Evolutionary conservation across 2,329 filamentous ascomycete genomes (phyloP).

Genomic region (Nemania abortiva): DNA sequence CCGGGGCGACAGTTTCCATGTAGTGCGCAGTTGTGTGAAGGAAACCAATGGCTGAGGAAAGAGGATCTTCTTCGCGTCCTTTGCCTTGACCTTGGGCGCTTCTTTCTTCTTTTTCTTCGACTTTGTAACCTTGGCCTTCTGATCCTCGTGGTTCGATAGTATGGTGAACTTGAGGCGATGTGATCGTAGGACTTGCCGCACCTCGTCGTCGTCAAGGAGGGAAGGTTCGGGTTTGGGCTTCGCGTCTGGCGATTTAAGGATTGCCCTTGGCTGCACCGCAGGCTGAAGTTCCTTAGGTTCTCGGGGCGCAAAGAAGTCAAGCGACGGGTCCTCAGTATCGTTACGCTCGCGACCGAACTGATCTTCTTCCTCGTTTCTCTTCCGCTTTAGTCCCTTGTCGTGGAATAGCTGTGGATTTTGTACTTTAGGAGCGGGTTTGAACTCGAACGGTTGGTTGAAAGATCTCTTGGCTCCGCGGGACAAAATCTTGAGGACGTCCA

Average conservation of each 20-base stretch:
- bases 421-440: constrained; percentile 56
- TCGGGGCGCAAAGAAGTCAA: constrained; percentile 71
- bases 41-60: constrained; percentile 83
- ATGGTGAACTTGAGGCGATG: constrained; percentile 89
- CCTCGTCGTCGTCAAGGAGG: constrained; percentile 75
- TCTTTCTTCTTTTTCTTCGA: constrained; percentile 68
- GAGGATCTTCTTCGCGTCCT: constrained; percentile 70
- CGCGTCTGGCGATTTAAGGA: constrained; percentile 33
- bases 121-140: constrained; percentile 68
- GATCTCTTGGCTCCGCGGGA: constrained; percentile 75
- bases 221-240: constrained; percentile 46
- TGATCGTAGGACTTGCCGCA: constrained; percentile 78
- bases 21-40: constrained; percentile 77
- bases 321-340: constrained; percentile 54
- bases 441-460: constrained; percentile 52
- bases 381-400: constrained; percentile 71
- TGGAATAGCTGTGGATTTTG: constrained; percentile 76
- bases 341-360: constrained; percentile 47
- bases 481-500: constrained; percentile 81
- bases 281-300: constrained; percentile 51
- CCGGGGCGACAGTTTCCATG: constrained; percentile 79
- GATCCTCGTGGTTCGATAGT: constrained; percentile 66
- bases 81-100: constrained; percentile 58
- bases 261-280: constrained; percentile 40
- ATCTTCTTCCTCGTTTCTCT: constrained; percentile 58